A percentile compares a stretch with the other conserved stretches of the same genome.
phyloP scores from a whole-genome alignment of 352 stramenopile species.

The Pythium sp. region DNA sequence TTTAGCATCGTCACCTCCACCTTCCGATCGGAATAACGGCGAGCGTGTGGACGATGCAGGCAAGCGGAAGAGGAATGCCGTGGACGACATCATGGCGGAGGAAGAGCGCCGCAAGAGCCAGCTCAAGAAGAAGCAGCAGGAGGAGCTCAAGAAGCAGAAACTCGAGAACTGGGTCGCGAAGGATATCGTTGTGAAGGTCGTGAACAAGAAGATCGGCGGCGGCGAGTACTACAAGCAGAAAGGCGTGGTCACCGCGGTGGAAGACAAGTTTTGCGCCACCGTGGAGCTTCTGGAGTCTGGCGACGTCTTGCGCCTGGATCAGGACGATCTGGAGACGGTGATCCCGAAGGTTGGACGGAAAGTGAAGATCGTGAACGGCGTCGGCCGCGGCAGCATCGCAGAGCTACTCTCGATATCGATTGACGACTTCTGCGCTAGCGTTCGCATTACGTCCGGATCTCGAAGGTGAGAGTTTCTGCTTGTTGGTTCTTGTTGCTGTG shows the following conservation, averaged over 20 bases:
- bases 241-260: conserved; percentile 66
- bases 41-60: conserved; percentile 18
- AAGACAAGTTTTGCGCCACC: conserved; percentile 79
- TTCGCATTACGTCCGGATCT: conserved; percentile 65
- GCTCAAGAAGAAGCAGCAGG: conserved; percentile 35
- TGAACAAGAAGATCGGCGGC: conserved; percentile 90
- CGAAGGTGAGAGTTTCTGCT: conserved; percentile 32
- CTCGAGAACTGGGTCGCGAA: conserved; percentile 91
- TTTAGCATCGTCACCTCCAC: background rate
- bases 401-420: conserved; percentile 75
- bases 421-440: conserved; percentile 57
- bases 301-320: conserved; percentile 79
- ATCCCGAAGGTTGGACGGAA: conserved; percentile 68
- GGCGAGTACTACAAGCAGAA: conserved; percentile 91
- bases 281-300: conserved; percentile 82
- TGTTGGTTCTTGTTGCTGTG: background rate
- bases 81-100: conserved; percentile 66
- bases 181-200: conserved; percentile 93
- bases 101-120: conserved; percentile 42
- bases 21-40: background rate
- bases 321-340: conserved; percentile 90
- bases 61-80: conserved; percentile 24
- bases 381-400: conserved; percentile 49
- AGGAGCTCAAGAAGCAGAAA: conserved; percentile 34
- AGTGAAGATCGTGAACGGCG: conserved; percentile 80